Evolutionary conservation across 2,329 filamentous ascomycete genomes (phyloP), one percentile per base, ranked within the genome.

Genomic region (Gaeumannomyces sp.): DNA sequence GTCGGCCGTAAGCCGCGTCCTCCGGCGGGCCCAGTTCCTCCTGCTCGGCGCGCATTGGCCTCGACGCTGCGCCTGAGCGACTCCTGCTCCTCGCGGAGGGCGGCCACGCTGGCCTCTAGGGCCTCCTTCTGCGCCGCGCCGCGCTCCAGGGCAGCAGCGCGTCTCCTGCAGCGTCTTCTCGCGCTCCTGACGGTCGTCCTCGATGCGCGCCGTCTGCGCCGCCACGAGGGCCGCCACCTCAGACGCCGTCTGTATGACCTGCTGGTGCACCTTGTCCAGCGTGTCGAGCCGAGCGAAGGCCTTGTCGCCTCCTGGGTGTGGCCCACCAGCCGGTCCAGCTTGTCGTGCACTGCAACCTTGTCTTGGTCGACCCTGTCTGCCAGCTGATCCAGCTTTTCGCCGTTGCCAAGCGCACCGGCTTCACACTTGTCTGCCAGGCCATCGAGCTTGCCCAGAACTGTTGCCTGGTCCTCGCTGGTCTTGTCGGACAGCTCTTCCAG

Each of bases 241-340:
- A 27, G 88, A 86, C 1, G 94, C 93, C 1, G 92, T 96, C 66
- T 88, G 84, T 73, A 92, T 86, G 65, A 99, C 92, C 70, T 96
- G 91, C 68, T 90, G 84, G 72, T 97, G 92, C 62, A 98, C 95
- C 74, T 93, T 86, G 69, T 97, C 92, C 6, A 99, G 84, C 29
- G 91, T 91, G 67, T 90, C 89, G 60, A 97, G 84, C 70, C 93
- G 91, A 6, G 84, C 81, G 50, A 92, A 85, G 1, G 90, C 87
- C 72, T 92, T 88, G 63, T 85, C 85, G 91, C 85, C 27, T 85
- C 83, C 31, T 86, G 81, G 38, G 84, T 65, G 72, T 91, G 86
- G 62, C 84, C 85, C 57, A 92, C 80, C 4, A 90, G 76, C 68
- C 77, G 79, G 65, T 79, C 77, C 31, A 87, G 76, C 68, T 86